These are phyloP conservation scores for Quambalaria eucalypti DNA, from an alignment of 1,284 basidiomycete genomes.

Conservation along the genomic window DNA sequence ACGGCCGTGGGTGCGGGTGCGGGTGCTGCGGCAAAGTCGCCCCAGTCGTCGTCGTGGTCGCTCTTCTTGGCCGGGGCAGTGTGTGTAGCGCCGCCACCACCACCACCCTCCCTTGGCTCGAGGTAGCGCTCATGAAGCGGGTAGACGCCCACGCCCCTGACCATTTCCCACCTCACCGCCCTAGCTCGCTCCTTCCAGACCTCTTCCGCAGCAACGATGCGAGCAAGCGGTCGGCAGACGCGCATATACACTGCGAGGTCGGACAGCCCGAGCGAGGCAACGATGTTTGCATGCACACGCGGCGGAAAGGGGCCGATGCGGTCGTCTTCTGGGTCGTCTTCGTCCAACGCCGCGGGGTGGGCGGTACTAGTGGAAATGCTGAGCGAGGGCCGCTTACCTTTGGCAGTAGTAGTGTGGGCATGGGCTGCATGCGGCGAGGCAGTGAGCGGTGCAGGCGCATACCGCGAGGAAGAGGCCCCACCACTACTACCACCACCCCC, in stretches of 20 bases:
- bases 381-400: background rate
- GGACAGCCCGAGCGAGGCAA: constrained; percentile 16
- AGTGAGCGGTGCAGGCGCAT: background rate
- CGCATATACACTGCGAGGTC: constrained; percentile 20
- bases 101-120: background rate
- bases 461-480: too few species aligned
- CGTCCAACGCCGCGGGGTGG: too few species aligned
- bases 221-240: constrained; percentile 17
- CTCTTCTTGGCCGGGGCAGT: constrained; percentile 3
- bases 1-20: constrained; percentile 15
- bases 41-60: constrained; percentile 69
- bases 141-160: constrained; percentile 13
- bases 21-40: constrained; percentile 24
- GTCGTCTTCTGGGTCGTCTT: background rate
- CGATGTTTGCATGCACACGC: constrained; percentile 18
- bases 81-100: background rate
- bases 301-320: constrained; percentile 16
- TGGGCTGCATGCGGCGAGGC: background rate
- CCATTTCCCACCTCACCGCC: constrained; percentile 17
- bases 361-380: background rate
- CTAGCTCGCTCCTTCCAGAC: constrained; percentile 24
- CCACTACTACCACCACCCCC: too few species aligned
- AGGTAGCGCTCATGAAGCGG: constrained; percentile 5
- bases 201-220: constrained; percentile 26
- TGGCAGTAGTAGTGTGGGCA: background rate